These are phyloP conservation scores for Adiantum capillusveneris DNA, from an alignment of 75 land plant species.

Conservation along the genomic window DNA sequence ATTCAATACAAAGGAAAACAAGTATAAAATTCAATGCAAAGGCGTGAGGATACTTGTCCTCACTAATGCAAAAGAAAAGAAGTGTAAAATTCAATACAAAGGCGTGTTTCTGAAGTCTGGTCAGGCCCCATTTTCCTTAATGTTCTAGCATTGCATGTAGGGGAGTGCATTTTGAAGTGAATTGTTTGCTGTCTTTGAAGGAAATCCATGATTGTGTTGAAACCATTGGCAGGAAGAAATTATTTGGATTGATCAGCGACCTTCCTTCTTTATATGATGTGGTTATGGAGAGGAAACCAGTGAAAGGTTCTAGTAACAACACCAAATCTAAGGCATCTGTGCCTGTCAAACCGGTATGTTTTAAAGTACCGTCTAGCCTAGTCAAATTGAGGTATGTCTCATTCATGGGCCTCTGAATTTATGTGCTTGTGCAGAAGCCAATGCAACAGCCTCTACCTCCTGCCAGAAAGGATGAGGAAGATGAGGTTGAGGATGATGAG, in stretches of 20 bases:
- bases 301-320: slow-evolving; percentile 8
- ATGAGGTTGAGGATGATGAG: slow-evolving; percentile 21
- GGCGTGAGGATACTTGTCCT: no score
- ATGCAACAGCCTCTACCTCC: slow-evolving; percentile 7
- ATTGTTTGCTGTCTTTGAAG: no score
- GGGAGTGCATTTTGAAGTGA: no score
- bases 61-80: no score
- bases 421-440: neutral
- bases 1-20: no score
- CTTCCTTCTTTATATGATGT: slow-evolving; percentile 32
- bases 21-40: no score
- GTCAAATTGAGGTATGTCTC: neutral
- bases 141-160: no score
- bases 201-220: no score
- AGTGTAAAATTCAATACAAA: no score
- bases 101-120: no score
- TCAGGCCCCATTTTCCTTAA: no score
- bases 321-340: slow-evolving; percentile 15
- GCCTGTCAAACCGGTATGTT: slow-evolving; percentile 9
- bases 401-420: neutral
- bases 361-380: neutral
- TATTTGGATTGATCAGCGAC: slow-evolving; percentile 30
- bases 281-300: slow-evolving; percentile 32
- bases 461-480: neutral
- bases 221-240: slow-evolving; percentile 16